Evolutionary conservation across 805 yeast species (phyloP).

Genomic region (Kuraishia hungarica): DNA sequence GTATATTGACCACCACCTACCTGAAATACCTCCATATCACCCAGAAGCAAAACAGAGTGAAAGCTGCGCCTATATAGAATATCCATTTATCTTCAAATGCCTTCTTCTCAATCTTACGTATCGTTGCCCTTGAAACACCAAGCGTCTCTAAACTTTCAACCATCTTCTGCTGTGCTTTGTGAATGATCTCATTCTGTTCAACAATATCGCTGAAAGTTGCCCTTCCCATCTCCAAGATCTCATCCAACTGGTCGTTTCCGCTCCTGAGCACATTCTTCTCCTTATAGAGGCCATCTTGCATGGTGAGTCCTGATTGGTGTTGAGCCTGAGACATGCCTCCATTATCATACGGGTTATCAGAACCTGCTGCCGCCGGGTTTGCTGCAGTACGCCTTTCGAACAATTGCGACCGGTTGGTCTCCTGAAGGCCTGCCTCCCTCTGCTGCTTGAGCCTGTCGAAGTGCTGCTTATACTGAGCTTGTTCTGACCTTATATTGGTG

Average conservation of each 20-base stretch:
- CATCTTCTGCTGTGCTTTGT: conserved; percentile 53
- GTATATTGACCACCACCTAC: too few species aligned
- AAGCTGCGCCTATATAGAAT: conserved; percentile 65
- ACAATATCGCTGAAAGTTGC: conserved; percentile 78
- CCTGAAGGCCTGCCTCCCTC: conserved; percentile 45
- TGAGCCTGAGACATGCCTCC: conserved; percentile 12
- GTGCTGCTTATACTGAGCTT: conserved; percentile 35
- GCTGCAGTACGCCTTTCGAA: conserved; percentile 39
- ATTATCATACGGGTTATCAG: conserved; percentile 43
- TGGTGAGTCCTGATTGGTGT: conserved; percentile 20
- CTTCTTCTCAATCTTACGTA: conserved; percentile 67
- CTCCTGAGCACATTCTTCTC: conserved; percentile 58
- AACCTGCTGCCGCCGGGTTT: conserved; percentile 17
- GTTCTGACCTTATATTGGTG: conserved; percentile 41
- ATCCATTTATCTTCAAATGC: conserved; percentile 82
- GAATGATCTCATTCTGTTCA: conserved; percentile 71
- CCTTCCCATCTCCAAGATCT: conserved; percentile 84
- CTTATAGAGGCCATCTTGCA: conserved; percentile 58
- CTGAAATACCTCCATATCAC: conserved; percentile 58
- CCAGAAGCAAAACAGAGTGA: conserved; percentile 61
- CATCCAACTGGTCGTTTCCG: conserved; percentile 79
- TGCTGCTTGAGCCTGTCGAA: conserved; percentile 45
- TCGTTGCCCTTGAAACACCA: conserved; percentile 83
- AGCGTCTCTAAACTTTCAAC: conserved; percentile 66
- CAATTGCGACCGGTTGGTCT: conserved; percentile 40